phyloP scores from a whole-genome alignment of 495 filamentous ascomycete species.

The Penicillium ochrochloron region DNA sequence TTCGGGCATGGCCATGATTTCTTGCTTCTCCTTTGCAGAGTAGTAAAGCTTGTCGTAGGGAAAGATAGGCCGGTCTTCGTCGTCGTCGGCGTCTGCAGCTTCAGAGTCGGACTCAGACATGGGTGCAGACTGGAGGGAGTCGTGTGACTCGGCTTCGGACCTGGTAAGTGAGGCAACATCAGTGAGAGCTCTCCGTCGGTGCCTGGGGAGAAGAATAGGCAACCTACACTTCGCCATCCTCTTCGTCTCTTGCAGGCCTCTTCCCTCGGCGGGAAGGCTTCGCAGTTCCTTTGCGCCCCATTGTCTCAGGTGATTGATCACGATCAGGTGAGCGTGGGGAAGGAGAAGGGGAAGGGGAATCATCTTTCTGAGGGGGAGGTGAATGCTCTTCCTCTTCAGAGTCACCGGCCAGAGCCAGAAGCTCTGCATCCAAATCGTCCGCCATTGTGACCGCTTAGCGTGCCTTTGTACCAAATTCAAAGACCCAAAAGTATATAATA shows the following conservation, averaged over 20 bases:
- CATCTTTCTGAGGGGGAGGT: constrained; percentile 39
- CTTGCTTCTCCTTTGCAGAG: constrained; percentile 74
- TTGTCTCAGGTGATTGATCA: constrained; percentile 36
- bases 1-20: constrained; percentile 86
- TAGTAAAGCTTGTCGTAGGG: constrained; percentile 88
- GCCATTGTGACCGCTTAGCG: constrained; percentile 45
- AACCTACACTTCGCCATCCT: constrained; percentile 86
- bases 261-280: constrained; percentile 51
- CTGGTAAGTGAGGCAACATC: constrained; percentile 40
- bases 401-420: constrained; percentile 82
- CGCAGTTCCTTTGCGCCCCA: constrained; percentile 53
- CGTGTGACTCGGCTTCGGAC: constrained; percentile 67
- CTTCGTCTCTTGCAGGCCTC: constrained; percentile 60
- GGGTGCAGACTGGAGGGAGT: constrained; percentile 79
- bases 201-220: not conserved
- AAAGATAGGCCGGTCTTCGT: constrained; percentile 68
- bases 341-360: constrained; percentile 42
- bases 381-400: constrained; percentile 63
- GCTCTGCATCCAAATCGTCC: constrained; percentile 83
- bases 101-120: constrained; percentile 80
- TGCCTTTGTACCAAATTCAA: not conserved
- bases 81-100: constrained; percentile 52
- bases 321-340: constrained; percentile 42
- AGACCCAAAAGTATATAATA: constrained; percentile 4
- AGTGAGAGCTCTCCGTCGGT: constrained; percentile 13